Evolutionary conservation across 1,284 basidiomycete species (phyloP).

Genomic region (Stereum hirsutum): DNA sequence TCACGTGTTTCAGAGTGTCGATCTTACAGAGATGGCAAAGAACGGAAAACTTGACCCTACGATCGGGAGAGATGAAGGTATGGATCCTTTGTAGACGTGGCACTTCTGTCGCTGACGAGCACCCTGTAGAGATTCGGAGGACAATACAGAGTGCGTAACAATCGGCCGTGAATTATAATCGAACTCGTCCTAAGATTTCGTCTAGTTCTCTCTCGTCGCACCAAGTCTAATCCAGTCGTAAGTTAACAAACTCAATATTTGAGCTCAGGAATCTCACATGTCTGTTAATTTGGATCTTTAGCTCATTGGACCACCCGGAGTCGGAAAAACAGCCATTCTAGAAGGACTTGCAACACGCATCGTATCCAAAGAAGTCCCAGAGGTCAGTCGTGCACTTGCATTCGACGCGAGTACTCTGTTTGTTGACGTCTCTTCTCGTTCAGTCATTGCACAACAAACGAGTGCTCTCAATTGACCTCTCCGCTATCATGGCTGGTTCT

Average conservation of each 20-base stretch:
- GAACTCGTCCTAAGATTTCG: not conserved
- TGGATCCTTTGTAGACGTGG: not conserved
- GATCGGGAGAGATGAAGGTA: constrained; percentile 80
- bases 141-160: constrained; percentile 73
- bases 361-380: constrained; percentile 86
- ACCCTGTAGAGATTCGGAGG: constrained; percentile 69
- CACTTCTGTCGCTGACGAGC: not conserved
- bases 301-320: constrained; percentile 76
- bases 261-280: not conserved
- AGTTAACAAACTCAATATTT: constrained; percentile 12
- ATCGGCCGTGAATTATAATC: constrained; percentile 4
- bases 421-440: constrained; percentile 17
- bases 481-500: constrained; percentile 78
- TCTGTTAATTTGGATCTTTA: constrained; percentile 17
- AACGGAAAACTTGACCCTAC: constrained; percentile 85
- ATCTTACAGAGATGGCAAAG: constrained; percentile 77
- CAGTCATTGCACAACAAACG: constrained; percentile 78
- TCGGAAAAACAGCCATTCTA: constrained; percentile 89
- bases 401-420: not conserved
- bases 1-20: constrained; percentile 47
- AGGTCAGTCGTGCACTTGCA: constrained; percentile 34
- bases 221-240: constrained; percentile 86
- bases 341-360: constrained; percentile 89
- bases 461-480: constrained; percentile 75
- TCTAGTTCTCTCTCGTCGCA: constrained; percentile 67